Conservation (phyloP, 2,329 filamentous ascomycete genomes). For the Colletotrichum liriopes region DNA sequence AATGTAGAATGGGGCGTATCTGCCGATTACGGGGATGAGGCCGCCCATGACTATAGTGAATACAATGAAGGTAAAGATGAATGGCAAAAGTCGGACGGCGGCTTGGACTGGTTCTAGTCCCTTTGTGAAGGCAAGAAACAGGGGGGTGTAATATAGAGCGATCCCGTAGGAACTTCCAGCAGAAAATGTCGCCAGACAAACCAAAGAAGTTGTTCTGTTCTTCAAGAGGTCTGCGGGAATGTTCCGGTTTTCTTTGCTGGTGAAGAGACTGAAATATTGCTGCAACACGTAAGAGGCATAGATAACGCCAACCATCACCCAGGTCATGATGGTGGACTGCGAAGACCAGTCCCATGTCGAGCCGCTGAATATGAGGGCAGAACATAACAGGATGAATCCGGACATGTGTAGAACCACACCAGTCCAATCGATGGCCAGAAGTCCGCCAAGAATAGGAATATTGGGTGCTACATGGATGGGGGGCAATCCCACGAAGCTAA, state of each 20-base stretch:
- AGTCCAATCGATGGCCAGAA: constrained; percentile 51
- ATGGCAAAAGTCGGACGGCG: constrained; percentile 60
- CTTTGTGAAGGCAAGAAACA: constrained; percentile 68
- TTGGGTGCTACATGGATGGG: constrained; percentile 48
- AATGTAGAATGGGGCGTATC: constrained; percentile 55
- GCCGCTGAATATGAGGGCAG: constrained; percentile 68
- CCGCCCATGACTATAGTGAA: constrained; percentile 55
- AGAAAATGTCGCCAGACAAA: constrained; percentile 58
- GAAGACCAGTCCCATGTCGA: constrained; percentile 64
- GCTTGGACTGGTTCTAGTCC: constrained; percentile 59
- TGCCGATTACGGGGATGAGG: constrained; percentile 55
- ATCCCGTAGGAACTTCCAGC: constrained; percentile 56
- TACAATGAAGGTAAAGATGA: constrained; percentile 57
- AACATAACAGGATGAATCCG: constrained; percentile 57
- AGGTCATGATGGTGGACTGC: constrained; percentile 61
- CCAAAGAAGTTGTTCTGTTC: constrained; percentile 55
- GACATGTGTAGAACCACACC: constrained; percentile 50
- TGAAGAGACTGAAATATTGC: constrained; percentile 63
- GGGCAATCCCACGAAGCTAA: constrained; percentile 62
- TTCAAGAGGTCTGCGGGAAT: constrained; percentile 62
- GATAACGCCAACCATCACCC: constrained; percentile 61
- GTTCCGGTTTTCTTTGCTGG: constrained; percentile 57
- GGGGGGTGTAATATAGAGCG: constrained; percentile 67
- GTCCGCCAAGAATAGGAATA: constrained; percentile 39
- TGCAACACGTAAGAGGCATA: constrained; percentile 62